phyloP scores from a whole-genome alignment of 805 yeast species.

The Ogataea ganodermae region DNA sequence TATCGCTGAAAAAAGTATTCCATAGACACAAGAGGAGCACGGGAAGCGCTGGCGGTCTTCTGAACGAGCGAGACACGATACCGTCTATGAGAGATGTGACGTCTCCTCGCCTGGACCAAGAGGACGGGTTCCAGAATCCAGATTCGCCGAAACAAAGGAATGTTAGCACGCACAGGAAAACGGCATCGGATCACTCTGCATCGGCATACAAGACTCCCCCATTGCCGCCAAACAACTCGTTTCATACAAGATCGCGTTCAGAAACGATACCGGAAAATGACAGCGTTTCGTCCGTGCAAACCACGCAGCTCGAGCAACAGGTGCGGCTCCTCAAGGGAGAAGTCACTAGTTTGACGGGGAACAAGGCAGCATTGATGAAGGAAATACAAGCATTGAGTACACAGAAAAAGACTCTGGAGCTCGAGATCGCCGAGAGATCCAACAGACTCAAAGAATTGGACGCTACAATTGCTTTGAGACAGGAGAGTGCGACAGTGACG shows the following conservation, averaged over 20 bases:
- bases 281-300: slow-evolving; percentile 23
- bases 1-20: slow-evolving; percentile 27
- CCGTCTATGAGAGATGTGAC: slow-evolving; percentile 19
- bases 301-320: slow-evolving; percentile 41
- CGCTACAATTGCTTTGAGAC: slow-evolving; percentile 5
- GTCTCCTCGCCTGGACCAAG: slow-evolving; percentile 18
- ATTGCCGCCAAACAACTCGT: slow-evolving; percentile 35
- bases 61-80: slow-evolving; percentile 15
- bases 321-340: slow-evolving; percentile 42
- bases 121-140: slow-evolving; percentile 9
- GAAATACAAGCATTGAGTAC: slow-evolving; percentile 54
- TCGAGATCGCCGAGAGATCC: slow-evolving; percentile 41
- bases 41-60: slow-evolving; percentile 20
- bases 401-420: slow-evolving; percentile 47
- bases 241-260: slow-evolving; percentile 45
- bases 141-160: slow-evolving; percentile 4
- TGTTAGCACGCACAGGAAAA: slow-evolving; percentile 23
- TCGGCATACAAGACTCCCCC: slow-evolving; percentile 48
- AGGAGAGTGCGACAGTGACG: slow-evolving; percentile 2
- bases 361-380: slow-evolving; percentile 44
- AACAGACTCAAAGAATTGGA: slow-evolving; percentile 20
- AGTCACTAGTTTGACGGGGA: slow-evolving; percentile 39
- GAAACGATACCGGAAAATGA: slow-evolving; percentile 44
- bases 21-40: slow-evolving; percentile 32
- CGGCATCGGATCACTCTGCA: slow-evolving; percentile 33